Evolutionary conservation across 1,284 basidiomycete genomes (phyloP), one percentile per base, ranked within the genome.

Genomic region (Microbotryum saponariae): DNA sequence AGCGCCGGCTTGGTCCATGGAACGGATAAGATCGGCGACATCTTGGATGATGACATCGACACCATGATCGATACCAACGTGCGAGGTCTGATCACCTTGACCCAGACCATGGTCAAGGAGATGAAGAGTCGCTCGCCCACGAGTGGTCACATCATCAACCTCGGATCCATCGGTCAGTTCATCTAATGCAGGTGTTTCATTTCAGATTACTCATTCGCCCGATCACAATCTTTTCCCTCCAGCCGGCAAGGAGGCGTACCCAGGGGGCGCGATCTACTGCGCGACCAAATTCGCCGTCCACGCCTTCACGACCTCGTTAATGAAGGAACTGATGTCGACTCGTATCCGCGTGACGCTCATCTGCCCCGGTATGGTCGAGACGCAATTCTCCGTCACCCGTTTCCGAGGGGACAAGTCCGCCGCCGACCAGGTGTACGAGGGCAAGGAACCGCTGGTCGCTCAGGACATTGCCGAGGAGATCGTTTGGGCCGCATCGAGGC

Each of bases 41-140:
- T 96, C 71, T 77, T 82, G 3, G 80, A 86, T 23, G 79, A 80
- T 45, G 89, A 91, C 70, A 55, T 71, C 25, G 73, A 75, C 56
- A 79, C 82, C 62, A 97, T 98, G 92, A 89, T 97, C 75, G 77
- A 85, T 31, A 96, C 92, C 53, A 98, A 98, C 75, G 91, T 96
- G 54, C 80, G 89, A 64, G 91, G 91, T 9, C 81, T 96, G 52
- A 91, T 96, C 68, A 80, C 85, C 21, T 78, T 66, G 4, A 70
- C 66, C 1, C 69, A 71, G 58, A 49, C 68, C 7, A 77, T 91
- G 52, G 78, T 92, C 72, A 84, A 81, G 76, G 82, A 31, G 29
- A 37, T 21, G 54, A 14, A 29, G 4, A n/a, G 37, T 18, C 9
- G 27, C 18, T 51, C 12, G n/a, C 18, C 16, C 25, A 6, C 14